Evolutionary conservation across 176 grass and related monocot species (phyloP).

Genomic region (Bothriochloa decipiens): DNA sequence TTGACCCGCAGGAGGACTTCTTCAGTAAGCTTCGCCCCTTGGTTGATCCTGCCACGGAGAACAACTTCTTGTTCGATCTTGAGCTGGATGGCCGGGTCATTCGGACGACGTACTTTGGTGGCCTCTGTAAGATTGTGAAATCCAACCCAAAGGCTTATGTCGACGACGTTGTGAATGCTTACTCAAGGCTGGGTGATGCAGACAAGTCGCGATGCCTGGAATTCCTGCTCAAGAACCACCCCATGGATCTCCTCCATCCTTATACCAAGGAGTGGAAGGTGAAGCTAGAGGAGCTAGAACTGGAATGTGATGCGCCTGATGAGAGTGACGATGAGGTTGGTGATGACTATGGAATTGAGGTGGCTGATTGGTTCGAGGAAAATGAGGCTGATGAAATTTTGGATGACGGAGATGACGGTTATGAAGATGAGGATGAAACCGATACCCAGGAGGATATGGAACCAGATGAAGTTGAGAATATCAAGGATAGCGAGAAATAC

Average conservation of each 20-base stretch:
- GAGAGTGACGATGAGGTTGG: conserved; percentile 60
- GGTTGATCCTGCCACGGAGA: conserved; percentile 72
- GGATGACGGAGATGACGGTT: conserved; percentile 36
- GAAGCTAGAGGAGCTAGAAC: conserved; percentile 92
- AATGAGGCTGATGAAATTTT: conserved; percentile 48
- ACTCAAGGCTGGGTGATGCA: conserved; percentile 65
- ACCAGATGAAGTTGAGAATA: conserved; percentile 37
- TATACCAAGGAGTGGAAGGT: conserved; percentile 97
- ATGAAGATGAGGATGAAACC: conserved; percentile 49
- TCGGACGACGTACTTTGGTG: conserved; percentile 69
- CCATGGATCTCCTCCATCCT: conserved; percentile 82
- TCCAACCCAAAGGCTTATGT: conserved; percentile 82
- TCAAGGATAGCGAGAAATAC: conserved; percentile 59
- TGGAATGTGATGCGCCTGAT: conserved; percentile 89
- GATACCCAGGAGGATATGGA: conserved; percentile 36
- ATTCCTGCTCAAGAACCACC: conserved; percentile 87
- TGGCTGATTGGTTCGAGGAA: conserved; percentile 67
- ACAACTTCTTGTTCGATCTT: conserved; percentile 65
- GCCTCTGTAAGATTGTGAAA: conserved; percentile 87
- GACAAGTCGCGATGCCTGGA: conserved; percentile 73
- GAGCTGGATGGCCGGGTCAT: conserved; percentile 54
- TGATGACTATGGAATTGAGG: conserved; percentile 27
- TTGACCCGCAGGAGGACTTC: conserved; percentile 87
- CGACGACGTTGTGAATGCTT: conserved; percentile 89
- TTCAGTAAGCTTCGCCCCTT: conserved; percentile 65